Conservation (phyloP, 192 early-diverging fungal species). For the Coemansia sp. region DNA sequence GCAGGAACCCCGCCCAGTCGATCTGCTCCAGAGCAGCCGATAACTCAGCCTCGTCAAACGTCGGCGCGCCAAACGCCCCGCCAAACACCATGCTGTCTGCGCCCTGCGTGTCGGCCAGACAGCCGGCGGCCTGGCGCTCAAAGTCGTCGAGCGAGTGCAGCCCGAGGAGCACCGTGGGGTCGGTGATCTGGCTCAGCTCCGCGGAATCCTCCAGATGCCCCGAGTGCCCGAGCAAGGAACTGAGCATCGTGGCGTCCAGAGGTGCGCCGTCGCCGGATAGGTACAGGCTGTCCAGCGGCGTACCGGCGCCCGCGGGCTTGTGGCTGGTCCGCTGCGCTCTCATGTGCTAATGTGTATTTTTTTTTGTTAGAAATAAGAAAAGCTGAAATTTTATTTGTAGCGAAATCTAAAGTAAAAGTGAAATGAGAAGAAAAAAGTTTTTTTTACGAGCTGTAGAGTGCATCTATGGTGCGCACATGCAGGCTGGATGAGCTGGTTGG, state of each 20-base stretch:
- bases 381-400: no score
- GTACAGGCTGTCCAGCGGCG: slow-evolving; percentile 1
- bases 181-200: slow-evolving; percentile 4
- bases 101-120: neutral
- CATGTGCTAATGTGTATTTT: neutral
- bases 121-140: slow-evolving; percentile 33
- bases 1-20: slow-evolving; percentile 21
- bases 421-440: slow-evolving; percentile 1
- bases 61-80: slow-evolving; percentile 7
- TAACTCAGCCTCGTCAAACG: slow-evolving; percentile 39
- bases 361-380: neutral
- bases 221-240: slow-evolving; percentile 17
- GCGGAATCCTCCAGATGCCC: slow-evolving; percentile 2
- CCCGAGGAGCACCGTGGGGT: slow-evolving; percentile 24
- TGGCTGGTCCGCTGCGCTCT: neutral
- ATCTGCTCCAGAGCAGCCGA: slow-evolving; percentile 49
- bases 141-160: slow-evolving; percentile 42
- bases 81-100: neutral
- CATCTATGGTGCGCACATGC: neutral
- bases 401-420: no score
- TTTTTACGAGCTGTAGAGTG: no score
- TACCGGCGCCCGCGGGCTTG: neutral
- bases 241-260: slow-evolving; percentile 20
- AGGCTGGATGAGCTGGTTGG: neutral
- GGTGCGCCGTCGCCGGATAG: slow-evolving; percentile 3